Evolutionary conservation across 2,329 filamentous ascomycete genomes (phyloP).

Genomic region (Arthrobotrys iridis): DNA sequence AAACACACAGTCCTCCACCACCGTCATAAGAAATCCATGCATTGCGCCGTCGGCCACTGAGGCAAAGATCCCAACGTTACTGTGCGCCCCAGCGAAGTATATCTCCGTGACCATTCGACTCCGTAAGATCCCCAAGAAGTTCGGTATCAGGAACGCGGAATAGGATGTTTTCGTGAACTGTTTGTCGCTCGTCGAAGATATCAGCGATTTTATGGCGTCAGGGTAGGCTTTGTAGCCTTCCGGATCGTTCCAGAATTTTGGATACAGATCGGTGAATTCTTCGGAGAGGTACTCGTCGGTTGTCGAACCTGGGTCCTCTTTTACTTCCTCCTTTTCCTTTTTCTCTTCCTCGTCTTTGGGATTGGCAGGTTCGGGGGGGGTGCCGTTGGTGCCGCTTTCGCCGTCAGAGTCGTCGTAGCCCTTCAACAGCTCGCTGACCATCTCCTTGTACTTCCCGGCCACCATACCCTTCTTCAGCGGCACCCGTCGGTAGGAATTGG

Average conservation of each 20-base stretch:
- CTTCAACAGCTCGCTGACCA: slow-evolving; percentile 58
- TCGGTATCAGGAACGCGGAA: slow-evolving; percentile 82
- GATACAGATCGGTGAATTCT: slow-evolving; percentile 33
- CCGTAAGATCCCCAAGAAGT: slow-evolving; percentile 69
- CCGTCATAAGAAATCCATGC: slow-evolving; percentile 85
- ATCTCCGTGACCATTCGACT: slow-evolving; percentile 72
- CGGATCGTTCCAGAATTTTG: slow-evolving; percentile 22
- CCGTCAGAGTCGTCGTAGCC: slow-evolving; percentile 12
- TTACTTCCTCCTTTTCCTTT: neutral
- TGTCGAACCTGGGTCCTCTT: neutral
- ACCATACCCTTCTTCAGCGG: slow-evolving; percentile 56
- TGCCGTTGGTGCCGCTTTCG: neutral
- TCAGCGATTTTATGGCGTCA: slow-evolving; percentile 2
- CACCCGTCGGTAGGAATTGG: neutral
- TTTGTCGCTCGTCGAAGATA: slow-evolving; percentile 52
- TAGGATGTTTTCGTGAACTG: slow-evolving; percentile 75
- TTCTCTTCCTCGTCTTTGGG: slow-evolving; percentile 60
- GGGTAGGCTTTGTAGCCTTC: slow-evolving; percentile 11
- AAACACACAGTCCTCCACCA: slow-evolving; percentile 88
- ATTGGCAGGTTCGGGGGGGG: no score
- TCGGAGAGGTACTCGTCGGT: slow-evolving; percentile 52
- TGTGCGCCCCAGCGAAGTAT: slow-evolving; percentile 85
- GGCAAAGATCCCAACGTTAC: slow-evolving; percentile 88
- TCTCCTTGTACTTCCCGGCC: slow-evolving; percentile 55
- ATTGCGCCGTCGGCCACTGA: slow-evolving; percentile 89